Conservation (phyloP, 768 basidiomycete genomes). For the Rickenella mellea region DNA sequence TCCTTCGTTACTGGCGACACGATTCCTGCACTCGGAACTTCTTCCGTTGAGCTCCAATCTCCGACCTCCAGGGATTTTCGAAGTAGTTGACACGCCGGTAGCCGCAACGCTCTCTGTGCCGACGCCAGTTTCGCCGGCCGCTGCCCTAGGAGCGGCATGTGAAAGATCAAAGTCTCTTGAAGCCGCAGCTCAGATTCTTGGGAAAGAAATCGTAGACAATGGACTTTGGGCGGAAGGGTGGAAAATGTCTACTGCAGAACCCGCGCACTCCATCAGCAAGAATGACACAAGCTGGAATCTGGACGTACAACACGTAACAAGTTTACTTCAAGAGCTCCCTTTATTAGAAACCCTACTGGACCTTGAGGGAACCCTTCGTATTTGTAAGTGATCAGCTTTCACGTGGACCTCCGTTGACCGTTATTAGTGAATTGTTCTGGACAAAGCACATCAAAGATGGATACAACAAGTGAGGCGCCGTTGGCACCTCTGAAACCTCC, state of each 20-base stretch:
- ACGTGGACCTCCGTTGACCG: neutral
- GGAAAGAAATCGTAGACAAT: slow-evolving; percentile 68
- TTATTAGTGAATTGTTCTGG: slow-evolving; percentile 9
- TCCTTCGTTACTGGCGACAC: slow-evolving; percentile 54
- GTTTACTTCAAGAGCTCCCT: slow-evolving; percentile 31
- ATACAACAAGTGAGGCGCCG: neutral
- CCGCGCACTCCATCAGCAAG: slow-evolving; percentile 2
- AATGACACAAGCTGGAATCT: too few relatives aligned
- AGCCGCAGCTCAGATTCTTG: slow-evolving; percentile 51
- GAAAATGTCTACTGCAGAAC: slow-evolving; percentile 27
- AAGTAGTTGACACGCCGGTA: slow-evolving; percentile 32
- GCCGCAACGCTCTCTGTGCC: slow-evolving; percentile 47
- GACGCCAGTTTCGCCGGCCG: slow-evolving; percentile 80
- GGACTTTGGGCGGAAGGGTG: slow-evolving; percentile 59
- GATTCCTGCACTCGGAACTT: slow-evolving; percentile 55
- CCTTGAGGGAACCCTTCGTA: slow-evolving; percentile 16
- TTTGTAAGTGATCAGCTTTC: neutral
- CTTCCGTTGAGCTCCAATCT: slow-evolving; percentile 55
- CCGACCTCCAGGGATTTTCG: slow-evolving; percentile 46
- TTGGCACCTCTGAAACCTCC: slow-evolving; percentile 35
- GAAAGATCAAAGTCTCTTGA: slow-evolving; percentile 65
- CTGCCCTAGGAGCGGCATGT: slow-evolving; percentile 48
- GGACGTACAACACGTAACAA: slow-evolving; percentile 37
- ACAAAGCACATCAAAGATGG: slow-evolving; percentile 6
- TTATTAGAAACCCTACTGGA: slow-evolving; percentile 31